These are phyloP conservation scores for Naganishia cerealis DNA, from an alignment of 1,284 basidiomycete genomes.

Conservation along the genomic window DNA sequence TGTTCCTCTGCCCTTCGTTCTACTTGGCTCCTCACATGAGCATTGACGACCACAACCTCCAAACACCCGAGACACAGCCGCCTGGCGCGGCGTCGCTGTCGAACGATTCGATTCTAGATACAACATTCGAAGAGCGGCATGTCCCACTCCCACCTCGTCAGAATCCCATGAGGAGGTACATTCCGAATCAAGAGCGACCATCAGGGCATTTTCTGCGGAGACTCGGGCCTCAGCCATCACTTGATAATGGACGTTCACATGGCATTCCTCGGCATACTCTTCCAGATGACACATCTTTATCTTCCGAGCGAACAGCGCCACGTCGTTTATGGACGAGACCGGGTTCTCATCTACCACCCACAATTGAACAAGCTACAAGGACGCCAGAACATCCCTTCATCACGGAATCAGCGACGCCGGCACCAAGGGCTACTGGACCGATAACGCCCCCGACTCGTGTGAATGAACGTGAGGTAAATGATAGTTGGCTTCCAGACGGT, in stretches of 20 bases:
- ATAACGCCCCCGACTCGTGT: constrained; percentile 2
- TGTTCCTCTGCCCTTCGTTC: no score
- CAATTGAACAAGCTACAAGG: neutral
- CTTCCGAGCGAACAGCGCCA: neutral
- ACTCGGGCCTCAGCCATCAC: neutral
- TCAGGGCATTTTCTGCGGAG: neutral
- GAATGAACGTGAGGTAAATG: neutral
- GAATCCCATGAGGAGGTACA: neutral
- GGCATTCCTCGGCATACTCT: neutral
- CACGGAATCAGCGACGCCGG: neutral
- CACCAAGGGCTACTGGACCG: neutral
- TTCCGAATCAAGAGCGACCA: neutral
- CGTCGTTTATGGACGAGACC: neutral
- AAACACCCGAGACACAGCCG: neutral
- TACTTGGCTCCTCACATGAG: neutral
- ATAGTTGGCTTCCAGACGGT: neutral
- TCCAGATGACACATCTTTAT: neutral
- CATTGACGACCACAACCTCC: neutral
- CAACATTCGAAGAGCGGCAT: constrained; percentile 1
- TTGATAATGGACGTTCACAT: neutral
- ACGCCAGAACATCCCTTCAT: neutral
- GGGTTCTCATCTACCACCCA: neutral
- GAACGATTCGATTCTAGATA: constrained; percentile 17
- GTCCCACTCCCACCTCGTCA: neutral
- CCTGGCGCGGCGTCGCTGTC: neutral